A percentile compares a stretch with the other conserved stretches of the same genome.
Evolutionary conservation across 2,329 filamentous ascomycete species (phyloP).

Genomic region (Aspergillus vadensis): DNA sequence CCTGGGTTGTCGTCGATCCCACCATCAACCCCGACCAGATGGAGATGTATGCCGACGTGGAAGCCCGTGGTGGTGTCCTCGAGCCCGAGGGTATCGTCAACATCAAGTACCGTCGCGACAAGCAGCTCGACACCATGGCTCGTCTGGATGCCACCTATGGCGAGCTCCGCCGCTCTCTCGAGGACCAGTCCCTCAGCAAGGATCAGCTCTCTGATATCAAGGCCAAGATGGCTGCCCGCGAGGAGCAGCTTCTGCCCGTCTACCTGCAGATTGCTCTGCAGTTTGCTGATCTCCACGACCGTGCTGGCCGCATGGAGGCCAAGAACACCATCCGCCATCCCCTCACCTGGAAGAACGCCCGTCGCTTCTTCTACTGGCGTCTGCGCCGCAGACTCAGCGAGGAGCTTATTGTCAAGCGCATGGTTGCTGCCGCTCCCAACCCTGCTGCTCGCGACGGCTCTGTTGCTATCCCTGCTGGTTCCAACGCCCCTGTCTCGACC

Average conservation of each 20-base stretch:
- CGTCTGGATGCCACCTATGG: constrained; percentile 85
- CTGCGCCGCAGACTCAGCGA: constrained; percentile 94
- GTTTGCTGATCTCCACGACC: constrained; percentile 96
- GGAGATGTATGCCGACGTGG: constrained; percentile 99
- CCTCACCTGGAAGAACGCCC: constrained; percentile 82
- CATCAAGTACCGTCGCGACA: constrained; percentile 98
- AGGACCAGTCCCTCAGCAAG: constrained; percentile 66
- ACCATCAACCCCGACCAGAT: constrained; percentile 96
- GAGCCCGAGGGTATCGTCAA: constrained; percentile 97
- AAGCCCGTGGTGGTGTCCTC: constrained; percentile 92
- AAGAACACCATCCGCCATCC: constrained; percentile 88
- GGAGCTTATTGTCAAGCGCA: constrained; percentile 93
- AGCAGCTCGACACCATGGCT: constrained; percentile 96
- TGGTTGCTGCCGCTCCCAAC: constrained; percentile 55
- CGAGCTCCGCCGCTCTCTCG: constrained; percentile 76
- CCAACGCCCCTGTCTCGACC: constrained; percentile 25
- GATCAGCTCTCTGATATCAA: constrained; percentile 80
- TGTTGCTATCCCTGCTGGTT: constrained; percentile 47
- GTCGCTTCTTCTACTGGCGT: constrained; percentile 99
- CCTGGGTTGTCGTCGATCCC: constrained; percentile 98
- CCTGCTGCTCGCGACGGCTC: constrained; percentile 39
- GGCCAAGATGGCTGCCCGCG: constrained; percentile 78
- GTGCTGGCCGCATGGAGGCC: constrained; percentile 95
- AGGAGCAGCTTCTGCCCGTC: constrained; percentile 86
- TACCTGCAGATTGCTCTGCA: constrained; percentile 95